These are phyloP conservation scores for Fagopyrum tataricum DNA, from an alignment of 148 eudicot species.

Conservation along the genomic window DNA sequence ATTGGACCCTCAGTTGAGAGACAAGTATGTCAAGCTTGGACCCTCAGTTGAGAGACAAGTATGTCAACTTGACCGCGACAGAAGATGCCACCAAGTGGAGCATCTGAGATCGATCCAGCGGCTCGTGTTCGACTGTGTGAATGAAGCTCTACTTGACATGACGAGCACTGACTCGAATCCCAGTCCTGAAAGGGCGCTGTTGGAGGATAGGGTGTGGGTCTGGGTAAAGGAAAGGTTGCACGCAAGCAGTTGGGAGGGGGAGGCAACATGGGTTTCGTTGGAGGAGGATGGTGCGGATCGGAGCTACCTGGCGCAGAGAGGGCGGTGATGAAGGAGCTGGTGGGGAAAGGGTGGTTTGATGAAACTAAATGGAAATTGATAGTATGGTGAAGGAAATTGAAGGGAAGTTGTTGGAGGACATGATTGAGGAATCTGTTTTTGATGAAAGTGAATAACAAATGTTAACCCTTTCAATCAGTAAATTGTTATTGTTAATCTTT, in stretches of 20 bases:
- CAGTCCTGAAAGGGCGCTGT: constrained; percentile 9
- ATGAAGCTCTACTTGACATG: constrained; percentile 50
- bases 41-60: constrained; percentile 60
- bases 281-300: constrained; percentile 35
- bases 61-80: constrained; percentile 33
- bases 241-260: background rate
- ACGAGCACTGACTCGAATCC: constrained; percentile 19
- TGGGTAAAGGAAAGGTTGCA: constrained; percentile 48
- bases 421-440: constrained; percentile 56
- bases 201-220: constrained; percentile 56
- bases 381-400: constrained; percentile 56
- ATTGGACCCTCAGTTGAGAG: too few species aligned
- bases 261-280: constrained; percentile 22
- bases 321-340: constrained; percentile 65
- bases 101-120: constrained; percentile 51
- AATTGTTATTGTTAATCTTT: background rate
- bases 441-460: background rate
- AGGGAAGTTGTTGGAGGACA: constrained; percentile 58
- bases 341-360: constrained; percentile 70
- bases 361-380: constrained; percentile 44
- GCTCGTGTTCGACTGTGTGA: constrained; percentile 84
- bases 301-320: constrained; percentile 60
- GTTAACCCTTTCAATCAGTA: background rate
- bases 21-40: too few species aligned
- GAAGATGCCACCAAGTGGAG: constrained; percentile 60